Conservation (phyloP, 2,329 filamentous ascomycete genomes). For the Emergomyces orientalis region DNA sequence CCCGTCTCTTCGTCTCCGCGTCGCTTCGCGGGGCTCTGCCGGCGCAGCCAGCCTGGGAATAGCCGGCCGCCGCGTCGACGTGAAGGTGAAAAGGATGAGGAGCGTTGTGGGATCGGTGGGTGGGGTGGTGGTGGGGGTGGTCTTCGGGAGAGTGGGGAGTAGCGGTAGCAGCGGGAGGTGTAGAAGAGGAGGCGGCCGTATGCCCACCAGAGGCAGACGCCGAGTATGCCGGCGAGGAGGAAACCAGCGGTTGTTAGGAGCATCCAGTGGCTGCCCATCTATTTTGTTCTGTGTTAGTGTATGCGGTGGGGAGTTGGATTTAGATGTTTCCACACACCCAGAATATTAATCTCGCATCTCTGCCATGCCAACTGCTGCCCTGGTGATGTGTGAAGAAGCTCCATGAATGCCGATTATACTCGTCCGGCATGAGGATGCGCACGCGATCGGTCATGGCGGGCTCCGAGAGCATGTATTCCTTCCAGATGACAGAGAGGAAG, state of each 20-base stretch:
- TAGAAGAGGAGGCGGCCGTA: constrained; percentile 41
- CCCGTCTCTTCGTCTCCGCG: constrained; percentile 28
- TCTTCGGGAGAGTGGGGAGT: constrained; percentile 22
- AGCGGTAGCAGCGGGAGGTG: constrained; percentile 33
- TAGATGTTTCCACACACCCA: constrained; percentile 40
- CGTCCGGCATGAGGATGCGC: constrained; percentile 58
- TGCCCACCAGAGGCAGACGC: constrained; percentile 42
- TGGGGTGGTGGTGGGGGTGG: constrained; percentile 3
- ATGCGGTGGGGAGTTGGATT: background rate
- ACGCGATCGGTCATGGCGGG: constrained; percentile 45
- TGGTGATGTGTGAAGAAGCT: constrained; percentile 61
- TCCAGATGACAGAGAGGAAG: constrained; percentile 67
- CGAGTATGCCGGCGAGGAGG: constrained; percentile 39
- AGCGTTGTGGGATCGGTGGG: constrained; percentile 10
- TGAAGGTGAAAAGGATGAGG: constrained; percentile 26
- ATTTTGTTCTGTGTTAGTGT: background rate
- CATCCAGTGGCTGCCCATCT: constrained; percentile 50
- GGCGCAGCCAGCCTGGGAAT: constrained; percentile 30
- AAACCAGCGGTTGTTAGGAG: constrained; percentile 46
- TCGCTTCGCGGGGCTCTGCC: constrained; percentile 32
- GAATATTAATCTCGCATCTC: constrained; percentile 55
- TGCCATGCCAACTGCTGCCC: constrained; percentile 57
- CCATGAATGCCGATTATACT: constrained; percentile 60
- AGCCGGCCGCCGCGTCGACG: constrained; percentile 27
- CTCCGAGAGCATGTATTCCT: constrained; percentile 54